Percentiles rank a stretch among this genome's conserved stretches.
phyloP scores from a whole-genome alignment of 768 basidiomycete genomes.

The Phlegmacium glaucopus region DNA sequence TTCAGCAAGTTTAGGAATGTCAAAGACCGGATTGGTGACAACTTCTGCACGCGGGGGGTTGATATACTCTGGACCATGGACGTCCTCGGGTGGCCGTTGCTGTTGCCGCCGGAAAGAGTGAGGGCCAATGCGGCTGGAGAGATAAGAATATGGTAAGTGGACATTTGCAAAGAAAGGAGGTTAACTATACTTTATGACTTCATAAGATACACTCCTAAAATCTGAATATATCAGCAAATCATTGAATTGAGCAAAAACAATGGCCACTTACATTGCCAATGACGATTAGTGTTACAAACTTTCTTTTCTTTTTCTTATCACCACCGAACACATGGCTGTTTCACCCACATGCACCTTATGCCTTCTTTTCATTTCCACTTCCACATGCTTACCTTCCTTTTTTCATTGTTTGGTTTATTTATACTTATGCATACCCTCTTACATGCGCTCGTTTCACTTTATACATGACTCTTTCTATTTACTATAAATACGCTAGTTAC shows the following conservation, averaged over 20 bases:
- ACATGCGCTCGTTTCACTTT: too few relatives aligned
- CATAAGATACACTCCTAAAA: too few relatives aligned
- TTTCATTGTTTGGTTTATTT: too few relatives aligned
- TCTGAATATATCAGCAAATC: conserved; percentile 1
- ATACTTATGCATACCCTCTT: too few relatives aligned
- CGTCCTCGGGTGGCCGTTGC: conserved; percentile 8
- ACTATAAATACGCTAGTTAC: too few relatives aligned
- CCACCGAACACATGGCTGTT: too few relatives aligned
- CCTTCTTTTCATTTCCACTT: too few relatives aligned
- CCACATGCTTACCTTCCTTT: too few relatives aligned
- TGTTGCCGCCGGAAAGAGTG: conserved; percentile 31
- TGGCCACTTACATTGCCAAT: conserved; percentile 69
- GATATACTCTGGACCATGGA: conserved; percentile 71
- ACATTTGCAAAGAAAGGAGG: conserved; percentile 19
- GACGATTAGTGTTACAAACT: conserved; percentile 76
- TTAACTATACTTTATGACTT: conserved; percentile 59
- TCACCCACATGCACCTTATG: too few relatives aligned
- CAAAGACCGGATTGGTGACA: conserved; percentile 74
- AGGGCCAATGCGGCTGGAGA: conserved; percentile 46
- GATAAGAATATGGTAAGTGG: neutral
- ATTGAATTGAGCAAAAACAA: neutral
- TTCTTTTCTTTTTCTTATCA: too few relatives aligned
- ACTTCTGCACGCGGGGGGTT: conserved; percentile 74
- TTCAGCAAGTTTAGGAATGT: conserved; percentile 63
- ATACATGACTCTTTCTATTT: too few relatives aligned